phyloP scores from a whole-genome alignment of 2,329 filamentous ascomycete genomes.

The Diplodia mutila region DNA sequence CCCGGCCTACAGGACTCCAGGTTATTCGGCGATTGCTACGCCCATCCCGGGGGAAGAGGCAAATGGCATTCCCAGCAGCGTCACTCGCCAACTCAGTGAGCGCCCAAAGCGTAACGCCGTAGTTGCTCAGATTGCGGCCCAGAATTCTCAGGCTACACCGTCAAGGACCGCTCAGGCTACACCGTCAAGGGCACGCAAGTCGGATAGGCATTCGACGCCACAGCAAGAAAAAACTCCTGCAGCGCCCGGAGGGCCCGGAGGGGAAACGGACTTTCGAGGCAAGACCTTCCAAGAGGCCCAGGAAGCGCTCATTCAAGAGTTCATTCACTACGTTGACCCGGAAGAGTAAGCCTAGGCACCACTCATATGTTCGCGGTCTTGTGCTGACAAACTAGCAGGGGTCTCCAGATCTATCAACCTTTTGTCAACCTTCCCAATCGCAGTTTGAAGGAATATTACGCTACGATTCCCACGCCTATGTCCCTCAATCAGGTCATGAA shows the following conservation, averaged over 20 bases:
- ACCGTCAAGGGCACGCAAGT: constrained; percentile 34
- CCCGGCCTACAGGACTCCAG: constrained; percentile 72
- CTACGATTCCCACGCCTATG: constrained; percentile 77
- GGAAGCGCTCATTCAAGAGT: constrained; percentile 78
- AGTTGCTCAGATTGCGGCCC: background rate
- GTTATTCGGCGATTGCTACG: constrained; percentile 73
- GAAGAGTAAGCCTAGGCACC: constrained; percentile 28
- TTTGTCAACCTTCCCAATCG: constrained; percentile 80
- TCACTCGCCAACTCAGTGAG: constrained; percentile 25
- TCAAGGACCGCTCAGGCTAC: constrained; percentile 21
- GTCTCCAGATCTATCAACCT: constrained; percentile 70
- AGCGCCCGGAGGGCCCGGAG: no score
- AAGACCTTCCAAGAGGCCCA: constrained; percentile 83
- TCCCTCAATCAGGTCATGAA: constrained; percentile 80
- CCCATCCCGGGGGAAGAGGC: constrained; percentile 62
- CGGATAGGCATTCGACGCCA: constrained; percentile 29
- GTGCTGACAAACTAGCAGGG: constrained; percentile 44
- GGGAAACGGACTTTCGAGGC: constrained; percentile 65
- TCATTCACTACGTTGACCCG: constrained; percentile 67
- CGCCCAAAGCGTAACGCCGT: constrained; percentile 22
- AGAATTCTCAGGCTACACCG: constrained; percentile 5
- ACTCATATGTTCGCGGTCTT: background rate
- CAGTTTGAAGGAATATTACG: constrained; percentile 81
- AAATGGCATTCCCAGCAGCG: constrained; percentile 13
- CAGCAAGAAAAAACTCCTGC: constrained; percentile 37